These are phyloP conservation scores for Copromyces sp. DNA, from an alignment of 495 filamentous ascomycete genomes.

Conservation along the genomic window DNA sequence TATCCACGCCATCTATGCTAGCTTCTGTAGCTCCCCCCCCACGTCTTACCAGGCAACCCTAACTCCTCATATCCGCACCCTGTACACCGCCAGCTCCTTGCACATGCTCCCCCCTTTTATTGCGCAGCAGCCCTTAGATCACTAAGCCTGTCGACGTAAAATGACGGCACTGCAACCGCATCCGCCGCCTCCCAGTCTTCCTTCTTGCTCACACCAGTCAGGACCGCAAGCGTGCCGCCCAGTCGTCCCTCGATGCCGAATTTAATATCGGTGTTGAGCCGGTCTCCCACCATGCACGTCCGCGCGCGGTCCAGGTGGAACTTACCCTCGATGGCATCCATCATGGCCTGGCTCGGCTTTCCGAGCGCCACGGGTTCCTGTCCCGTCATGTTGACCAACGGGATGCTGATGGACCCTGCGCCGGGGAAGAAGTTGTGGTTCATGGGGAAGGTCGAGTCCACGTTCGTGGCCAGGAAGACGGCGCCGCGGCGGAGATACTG, in stretches of 20 bases:
- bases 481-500: constrained; percentile 79
- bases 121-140: constrained; percentile 47
- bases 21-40: background rate
- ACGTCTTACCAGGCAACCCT: background rate
- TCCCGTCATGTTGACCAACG: constrained; percentile 64
- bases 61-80: background rate
- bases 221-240: constrained; percentile 81
- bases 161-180: constrained; percentile 54
- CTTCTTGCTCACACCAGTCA: constrained; percentile 81
- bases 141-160: constrained; percentile 71
- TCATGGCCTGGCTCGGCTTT: constrained; percentile 97
- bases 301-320: constrained; percentile 74
- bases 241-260: constrained; percentile 88
- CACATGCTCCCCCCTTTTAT: background rate
- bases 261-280: constrained; percentile 88
- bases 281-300: constrained; percentile 94
- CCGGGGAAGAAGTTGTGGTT: constrained; percentile 79
- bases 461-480: constrained; percentile 89
- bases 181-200: constrained; percentile 64
- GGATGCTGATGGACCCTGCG: constrained; percentile 72
- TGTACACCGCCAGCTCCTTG: background rate
- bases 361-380: constrained; percentile 67
- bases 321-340: constrained; percentile 96
- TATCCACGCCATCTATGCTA: background rate
- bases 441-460: constrained; percentile 75